Conservation (phyloP, 768 basidiomycete species). For the Ramaria sp. region DNA sequence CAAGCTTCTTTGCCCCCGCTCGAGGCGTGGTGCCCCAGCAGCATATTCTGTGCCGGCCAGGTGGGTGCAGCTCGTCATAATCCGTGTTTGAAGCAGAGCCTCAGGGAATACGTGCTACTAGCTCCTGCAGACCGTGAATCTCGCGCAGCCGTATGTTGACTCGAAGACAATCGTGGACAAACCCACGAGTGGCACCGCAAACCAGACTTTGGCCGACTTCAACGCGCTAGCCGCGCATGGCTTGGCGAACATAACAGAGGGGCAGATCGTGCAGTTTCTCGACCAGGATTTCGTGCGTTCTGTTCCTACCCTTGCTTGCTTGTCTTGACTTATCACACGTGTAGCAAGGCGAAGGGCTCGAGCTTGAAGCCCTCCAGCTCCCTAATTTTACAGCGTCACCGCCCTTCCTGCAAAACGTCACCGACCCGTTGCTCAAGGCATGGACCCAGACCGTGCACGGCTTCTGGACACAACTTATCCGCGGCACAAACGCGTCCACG, state of each 20-base stretch:
- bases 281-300: slow-evolving; percentile 50
- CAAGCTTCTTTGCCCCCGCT: slow-evolving; percentile 53
- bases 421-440: slow-evolving; percentile 55
- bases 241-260: slow-evolving; percentile 41
- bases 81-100: neutral
- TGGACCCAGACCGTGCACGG: slow-evolving; percentile 75
- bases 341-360: slow-evolving; percentile 68
- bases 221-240: slow-evolving; percentile 28
- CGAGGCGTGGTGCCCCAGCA: slow-evolving; percentile 66
- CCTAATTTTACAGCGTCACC: slow-evolving; percentile 54
- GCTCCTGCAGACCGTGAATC: slow-evolving; percentile 78
- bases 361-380: slow-evolving; percentile 56
- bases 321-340: neutral
- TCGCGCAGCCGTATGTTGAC: slow-evolving; percentile 66
- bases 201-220: slow-evolving; percentile 65
- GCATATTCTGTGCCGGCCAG: slow-evolving; percentile 73
- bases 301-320: neutral
- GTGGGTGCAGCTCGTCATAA: slow-evolving; percentile 28
- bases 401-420: slow-evolving; percentile 57
- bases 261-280: slow-evolving; percentile 56
- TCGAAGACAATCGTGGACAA: slow-evolving; percentile 87
- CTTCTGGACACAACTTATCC: slow-evolving; percentile 75
- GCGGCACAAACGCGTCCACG: slow-evolving; percentile 59
- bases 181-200: slow-evolving; percentile 61
- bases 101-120: slow-evolving; percentile 18